Evolutionary conservation across 768 basidiomycete genomes (phyloP).

Genomic region (Peribolospora kevripleyi): DNA sequence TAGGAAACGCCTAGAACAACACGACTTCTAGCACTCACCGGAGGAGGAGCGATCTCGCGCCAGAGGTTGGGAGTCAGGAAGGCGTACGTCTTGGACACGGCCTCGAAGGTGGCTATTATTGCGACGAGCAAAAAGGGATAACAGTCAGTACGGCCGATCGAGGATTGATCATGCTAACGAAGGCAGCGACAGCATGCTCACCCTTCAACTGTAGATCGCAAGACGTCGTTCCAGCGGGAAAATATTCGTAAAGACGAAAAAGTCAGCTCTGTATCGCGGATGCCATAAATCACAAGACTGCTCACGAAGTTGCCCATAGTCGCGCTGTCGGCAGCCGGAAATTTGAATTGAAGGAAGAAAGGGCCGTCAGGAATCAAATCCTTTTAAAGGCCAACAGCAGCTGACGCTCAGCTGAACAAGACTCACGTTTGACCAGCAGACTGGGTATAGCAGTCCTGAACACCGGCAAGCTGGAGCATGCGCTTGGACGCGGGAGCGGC

Average conservation of each 20-base stretch:
- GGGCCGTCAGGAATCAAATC: background rate
- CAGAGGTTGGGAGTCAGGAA: slow-evolving; percentile 98
- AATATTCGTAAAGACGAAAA: background rate
- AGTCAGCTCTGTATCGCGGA: background rate
- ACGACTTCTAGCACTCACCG: background rate
- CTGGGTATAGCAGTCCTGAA: slow-evolving; percentile 93
- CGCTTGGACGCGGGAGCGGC: slow-evolving; percentile 95
- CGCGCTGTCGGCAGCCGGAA: background rate
- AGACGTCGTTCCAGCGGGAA: background rate
- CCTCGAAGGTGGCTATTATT: slow-evolving; percentile 22
- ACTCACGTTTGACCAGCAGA: slow-evolving; percentile 66
- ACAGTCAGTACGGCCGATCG: background rate
- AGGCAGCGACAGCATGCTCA: background rate
- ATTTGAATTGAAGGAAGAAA: background rate
- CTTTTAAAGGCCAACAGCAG: background rate
- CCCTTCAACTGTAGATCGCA: slow-evolving; percentile 7
- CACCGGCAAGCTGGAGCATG: slow-evolving; percentile 86
- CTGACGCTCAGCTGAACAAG: background rate
- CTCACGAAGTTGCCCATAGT: slow-evolving; percentile 92
- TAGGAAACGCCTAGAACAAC: background rate
- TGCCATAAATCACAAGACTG: slow-evolving; percentile 72
- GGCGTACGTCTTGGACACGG: slow-evolving; percentile 85
- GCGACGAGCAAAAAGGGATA: background rate
- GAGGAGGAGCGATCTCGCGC: slow-evolving; percentile 50
- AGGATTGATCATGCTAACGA: background rate